Conservation (phyloP, 306 rosid genomes). For the Myrica gale region DNA sequence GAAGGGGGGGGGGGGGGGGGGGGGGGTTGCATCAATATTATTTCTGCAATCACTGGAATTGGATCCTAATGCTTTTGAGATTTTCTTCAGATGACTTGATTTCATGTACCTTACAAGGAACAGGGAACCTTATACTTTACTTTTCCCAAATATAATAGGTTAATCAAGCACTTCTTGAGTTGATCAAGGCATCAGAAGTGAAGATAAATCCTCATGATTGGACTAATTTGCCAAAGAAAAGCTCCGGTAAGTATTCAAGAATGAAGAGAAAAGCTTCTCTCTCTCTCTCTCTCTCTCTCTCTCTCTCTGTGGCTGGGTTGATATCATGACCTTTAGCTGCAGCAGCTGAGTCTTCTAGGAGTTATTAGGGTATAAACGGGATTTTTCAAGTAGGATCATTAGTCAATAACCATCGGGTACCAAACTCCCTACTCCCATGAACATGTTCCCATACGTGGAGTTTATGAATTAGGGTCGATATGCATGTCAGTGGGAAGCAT, state of each 20-base stretch:
- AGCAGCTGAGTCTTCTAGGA: too few relatives aligned
- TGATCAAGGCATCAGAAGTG: slow-evolving; percentile 67
- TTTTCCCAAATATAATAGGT: slow-evolving; percentile 51
- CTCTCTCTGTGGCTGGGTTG: slow-evolving; percentile 24
- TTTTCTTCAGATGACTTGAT: not conserved
- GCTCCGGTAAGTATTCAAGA: slow-evolving; percentile 48
- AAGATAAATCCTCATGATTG: slow-evolving; percentile 65
- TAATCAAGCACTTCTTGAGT: slow-evolving; percentile 72
- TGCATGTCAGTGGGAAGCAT: not conserved
- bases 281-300: slow-evolving; percentile 11
- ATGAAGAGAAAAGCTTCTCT: not conserved
- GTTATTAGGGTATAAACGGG: too few relatives aligned
- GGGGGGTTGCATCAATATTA: not conserved
- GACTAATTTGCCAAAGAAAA: slow-evolving; percentile 61
- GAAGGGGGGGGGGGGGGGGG: too few relatives aligned
- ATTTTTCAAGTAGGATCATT: not conserved
- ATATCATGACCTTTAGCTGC: slow-evolving; percentile 22
- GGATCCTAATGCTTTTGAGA: not conserved
- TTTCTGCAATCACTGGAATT: not conserved
- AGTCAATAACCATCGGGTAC: not conserved
- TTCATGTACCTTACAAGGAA: slow-evolving; percentile 14
- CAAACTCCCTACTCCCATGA: not conserved
- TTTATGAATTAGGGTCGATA: not conserved
- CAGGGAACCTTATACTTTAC: slow-evolving; percentile 16
- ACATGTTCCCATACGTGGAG: not conserved